Evolutionary conservation across 805 yeast genomes (phyloP).

Genomic region (Candida multigemmis): DNA sequence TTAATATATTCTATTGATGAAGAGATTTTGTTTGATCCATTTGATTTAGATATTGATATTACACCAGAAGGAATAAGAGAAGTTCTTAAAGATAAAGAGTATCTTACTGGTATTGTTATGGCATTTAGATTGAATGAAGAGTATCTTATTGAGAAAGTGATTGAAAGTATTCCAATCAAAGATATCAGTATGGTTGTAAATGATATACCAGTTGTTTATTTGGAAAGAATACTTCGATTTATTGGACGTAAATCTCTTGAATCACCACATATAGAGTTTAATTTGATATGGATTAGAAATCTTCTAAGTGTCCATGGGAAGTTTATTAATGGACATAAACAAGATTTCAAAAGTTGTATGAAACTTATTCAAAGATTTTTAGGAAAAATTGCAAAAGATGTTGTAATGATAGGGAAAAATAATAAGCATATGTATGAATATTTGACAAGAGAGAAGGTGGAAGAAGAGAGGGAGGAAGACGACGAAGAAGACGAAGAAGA

Average conservation of each 20-base stretch:
- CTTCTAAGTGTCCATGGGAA: constrained; percentile 69
- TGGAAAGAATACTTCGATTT: constrained; percentile 56
- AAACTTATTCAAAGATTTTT: constrained; percentile 71
- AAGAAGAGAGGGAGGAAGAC: constrained; percentile 12
- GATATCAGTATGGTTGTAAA: constrained; percentile 61
- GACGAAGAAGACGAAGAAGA: constrained; percentile 20
- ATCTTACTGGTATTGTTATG: constrained; percentile 78
- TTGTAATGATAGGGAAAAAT: constrained; percentile 43
- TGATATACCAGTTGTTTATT: constrained; percentile 72
- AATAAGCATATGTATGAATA: constrained; percentile 50
- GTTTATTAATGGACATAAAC: constrained; percentile 54
- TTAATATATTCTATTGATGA: constrained; percentile 75
- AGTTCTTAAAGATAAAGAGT: constrained; percentile 50
- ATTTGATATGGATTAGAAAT: constrained; percentile 70
- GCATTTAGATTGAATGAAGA: constrained; percentile 85
- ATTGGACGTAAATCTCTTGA: constrained; percentile 61
- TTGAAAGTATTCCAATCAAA: constrained; percentile 60
- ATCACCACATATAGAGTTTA: constrained; percentile 79
- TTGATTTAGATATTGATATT: constrained; percentile 85
- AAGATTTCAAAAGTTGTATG: constrained; percentile 52
- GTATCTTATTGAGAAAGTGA: constrained; percentile 61
- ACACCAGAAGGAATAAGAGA: constrained; percentile 72
- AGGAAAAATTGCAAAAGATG: constrained; percentile 64
- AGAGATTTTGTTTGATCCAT: constrained; percentile 77
- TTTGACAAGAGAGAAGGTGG: constrained; percentile 21